Conservation (phyloP, 2,329 filamentous ascomycete species). For the Diaporthe citriasiana region DNA sequence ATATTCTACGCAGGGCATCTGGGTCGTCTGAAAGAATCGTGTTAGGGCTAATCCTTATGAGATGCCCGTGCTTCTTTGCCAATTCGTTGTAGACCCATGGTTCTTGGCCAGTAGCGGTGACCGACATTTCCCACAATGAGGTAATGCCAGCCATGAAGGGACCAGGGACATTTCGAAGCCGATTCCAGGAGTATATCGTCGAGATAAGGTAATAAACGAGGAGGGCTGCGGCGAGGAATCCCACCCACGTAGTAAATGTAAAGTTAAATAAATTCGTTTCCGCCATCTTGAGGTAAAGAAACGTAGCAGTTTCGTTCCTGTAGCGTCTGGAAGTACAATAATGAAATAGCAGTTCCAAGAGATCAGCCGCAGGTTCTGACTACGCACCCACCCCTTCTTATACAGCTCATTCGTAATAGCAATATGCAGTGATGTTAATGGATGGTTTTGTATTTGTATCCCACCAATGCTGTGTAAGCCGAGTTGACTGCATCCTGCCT, state of each 20-base stretch:
- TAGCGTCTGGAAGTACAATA: background rate
- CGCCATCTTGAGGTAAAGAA: background rate
- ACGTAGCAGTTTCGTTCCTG: background rate
- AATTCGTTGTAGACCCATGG: constrained; percentile 45
- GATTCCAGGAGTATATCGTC: constrained; percentile 30
- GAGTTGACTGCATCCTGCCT: background rate
- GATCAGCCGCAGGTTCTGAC: background rate
- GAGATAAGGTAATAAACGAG: constrained; percentile 6
- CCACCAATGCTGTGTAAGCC: background rate
- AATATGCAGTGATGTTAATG: background rate
- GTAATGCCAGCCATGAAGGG: constrained; percentile 50
- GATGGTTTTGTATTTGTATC: background rate
- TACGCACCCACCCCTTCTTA: background rate
- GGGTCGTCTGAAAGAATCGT: constrained; percentile 53
- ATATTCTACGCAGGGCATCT: constrained; percentile 50
- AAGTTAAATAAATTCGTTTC: too few species aligned
- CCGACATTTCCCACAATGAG: constrained; percentile 50
- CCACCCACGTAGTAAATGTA: background rate
- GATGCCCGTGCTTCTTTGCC: constrained; percentile 46
- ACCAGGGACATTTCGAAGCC: constrained; percentile 48
- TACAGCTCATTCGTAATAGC: background rate
- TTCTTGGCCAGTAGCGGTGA: constrained; percentile 45
- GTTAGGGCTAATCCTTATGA: constrained; percentile 54
- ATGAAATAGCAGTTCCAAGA: background rate
- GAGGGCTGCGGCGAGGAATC: background rate